phyloP scores from a whole-genome alignment of 1,284 basidiomycete species.

The Cryptococcus neoformans region DNA sequence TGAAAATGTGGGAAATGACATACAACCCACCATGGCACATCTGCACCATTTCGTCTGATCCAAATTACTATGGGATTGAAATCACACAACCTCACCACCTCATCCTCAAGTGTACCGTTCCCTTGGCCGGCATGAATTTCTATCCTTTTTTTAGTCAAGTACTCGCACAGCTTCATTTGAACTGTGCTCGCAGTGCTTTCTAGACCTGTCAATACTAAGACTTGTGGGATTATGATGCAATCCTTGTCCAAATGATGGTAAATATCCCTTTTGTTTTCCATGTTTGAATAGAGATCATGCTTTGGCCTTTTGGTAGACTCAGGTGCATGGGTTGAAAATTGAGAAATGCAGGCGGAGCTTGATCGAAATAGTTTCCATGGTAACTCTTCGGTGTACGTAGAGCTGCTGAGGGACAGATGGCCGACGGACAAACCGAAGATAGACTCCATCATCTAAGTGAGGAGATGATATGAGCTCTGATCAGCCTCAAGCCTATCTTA shows the following conservation, averaged over 20 bases:
- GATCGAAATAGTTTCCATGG: background rate
- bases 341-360: background rate
- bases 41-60: slow-evolving; percentile 28
- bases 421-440: slow-evolving; percentile 28
- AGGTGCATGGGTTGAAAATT: background rate
- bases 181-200: slow-evolving; percentile 27
- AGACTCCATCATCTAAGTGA: slow-evolving; percentile 20
- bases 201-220: slow-evolving; percentile 33
- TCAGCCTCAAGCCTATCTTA: slow-evolving; percentile 17
- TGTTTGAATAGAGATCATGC: background rate
- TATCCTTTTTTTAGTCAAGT: slow-evolving; percentile 12
- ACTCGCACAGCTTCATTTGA: slow-evolving; percentile 28
- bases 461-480: background rate
- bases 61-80: slow-evolving; percentile 32
- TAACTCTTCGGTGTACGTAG: slow-evolving; percentile 6
- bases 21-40: slow-evolving; percentile 34
- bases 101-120: slow-evolving; percentile 1
- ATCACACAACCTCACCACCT: slow-evolving; percentile 3
- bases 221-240: slow-evolving; percentile 8
- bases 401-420: slow-evolving; percentile 9
- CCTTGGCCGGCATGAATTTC: background rate
- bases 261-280: background rate
- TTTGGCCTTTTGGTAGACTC: background rate
- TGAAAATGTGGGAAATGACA: slow-evolving; percentile 7
- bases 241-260: background rate